Evolutionary conservation across 2,329 filamentous ascomycete genomes (phyloP).

Genomic region (Teratosphaeria destructans): DNA sequence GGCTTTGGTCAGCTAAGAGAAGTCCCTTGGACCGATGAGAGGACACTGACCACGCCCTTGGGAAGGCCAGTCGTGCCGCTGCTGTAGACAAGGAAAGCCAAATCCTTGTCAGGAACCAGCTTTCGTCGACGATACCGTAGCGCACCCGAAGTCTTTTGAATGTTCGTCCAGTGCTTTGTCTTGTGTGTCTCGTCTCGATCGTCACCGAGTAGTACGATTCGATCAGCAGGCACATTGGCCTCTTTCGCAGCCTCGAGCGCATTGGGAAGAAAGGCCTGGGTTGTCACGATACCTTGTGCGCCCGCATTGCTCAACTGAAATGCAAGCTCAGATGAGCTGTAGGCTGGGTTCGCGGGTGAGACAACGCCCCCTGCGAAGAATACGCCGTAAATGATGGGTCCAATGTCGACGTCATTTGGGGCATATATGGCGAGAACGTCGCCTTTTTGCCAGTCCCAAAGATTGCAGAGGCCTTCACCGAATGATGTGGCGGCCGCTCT

Average conservation of each 20-base stretch:
- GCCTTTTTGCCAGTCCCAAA: constrained; percentile 69
- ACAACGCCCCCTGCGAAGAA: constrained; percentile 74
- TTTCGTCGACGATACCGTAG: constrained; percentile 50
- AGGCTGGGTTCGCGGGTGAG: constrained; percentile 80
- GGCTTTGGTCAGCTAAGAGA: constrained; percentile 43
- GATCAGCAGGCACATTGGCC: constrained; percentile 58
- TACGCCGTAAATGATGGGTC: constrained; percentile 63
- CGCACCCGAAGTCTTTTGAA: constrained; percentile 54
- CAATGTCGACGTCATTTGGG: constrained; percentile 77
- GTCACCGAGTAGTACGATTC: constrained; percentile 68
- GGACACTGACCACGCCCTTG: constrained; percentile 58
- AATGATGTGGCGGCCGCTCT: constrained; percentile 60
- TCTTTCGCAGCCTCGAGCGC: constrained; percentile 58
- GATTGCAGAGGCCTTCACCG: constrained; percentile 63
- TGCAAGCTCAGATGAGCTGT: constrained; percentile 70
- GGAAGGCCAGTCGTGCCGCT: constrained; percentile 78
- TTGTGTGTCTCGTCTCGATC: constrained; percentile 46
- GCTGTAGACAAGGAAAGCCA: constrained; percentile 79
- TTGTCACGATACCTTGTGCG: constrained; percentile 65
- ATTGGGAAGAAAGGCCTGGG: constrained; percentile 51
- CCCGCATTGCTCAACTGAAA: constrained; percentile 73
- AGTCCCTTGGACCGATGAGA: constrained; percentile 59
- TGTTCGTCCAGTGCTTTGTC: constrained; percentile 61
- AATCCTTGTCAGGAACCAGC: constrained; percentile 57
- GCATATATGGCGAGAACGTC: constrained; percentile 75